These are phyloP conservation scores for Brasenia schreberi DNA, from an alignment of 164 flowering plant species.

Conservation along the genomic window DNA sequence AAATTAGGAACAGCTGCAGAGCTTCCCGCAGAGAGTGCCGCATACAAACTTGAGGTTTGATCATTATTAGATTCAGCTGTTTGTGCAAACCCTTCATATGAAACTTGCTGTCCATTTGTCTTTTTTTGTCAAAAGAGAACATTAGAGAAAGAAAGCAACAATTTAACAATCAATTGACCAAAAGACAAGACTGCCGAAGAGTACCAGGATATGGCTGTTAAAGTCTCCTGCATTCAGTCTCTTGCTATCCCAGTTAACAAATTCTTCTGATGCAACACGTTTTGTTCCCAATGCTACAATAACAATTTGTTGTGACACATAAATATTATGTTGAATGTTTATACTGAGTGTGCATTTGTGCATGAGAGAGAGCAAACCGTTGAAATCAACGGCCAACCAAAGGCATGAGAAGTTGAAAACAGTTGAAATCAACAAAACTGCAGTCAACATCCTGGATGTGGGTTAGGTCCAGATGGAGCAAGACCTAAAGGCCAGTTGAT, in stretches of 20 bases:
- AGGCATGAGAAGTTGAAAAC: too few species aligned
- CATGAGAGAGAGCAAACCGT: too few species aligned
- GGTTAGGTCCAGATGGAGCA: too few species aligned
- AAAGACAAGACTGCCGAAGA: background rate
- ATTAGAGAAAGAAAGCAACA: background rate
- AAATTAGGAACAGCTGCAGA: constrained; percentile 20
- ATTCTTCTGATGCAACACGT: constrained; percentile 72
- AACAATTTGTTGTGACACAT: too few species aligned
- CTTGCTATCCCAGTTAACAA: constrained; percentile 68
- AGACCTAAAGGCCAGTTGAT: too few species aligned
- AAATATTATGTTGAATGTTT: too few species aligned
- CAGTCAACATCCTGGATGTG: too few species aligned
- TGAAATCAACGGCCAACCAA: too few species aligned
- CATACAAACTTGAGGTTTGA: constrained; percentile 21
- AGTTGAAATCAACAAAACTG: too few species aligned
- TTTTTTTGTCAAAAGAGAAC: constrained; percentile 7
- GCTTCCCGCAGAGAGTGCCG: constrained; percentile 27
- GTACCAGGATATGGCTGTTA: constrained; percentile 21
- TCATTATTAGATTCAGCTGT: constrained; percentile 18
- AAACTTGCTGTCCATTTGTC: constrained; percentile 31
- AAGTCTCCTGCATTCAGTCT: constrained; percentile 69
- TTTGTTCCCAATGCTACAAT: constrained; percentile 68
- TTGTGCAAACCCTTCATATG: constrained; percentile 29
- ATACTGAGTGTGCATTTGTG: too few species aligned
- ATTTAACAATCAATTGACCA: background rate